Conservation (phyloP, 2,329 filamentous ascomycete species). For the Penicillium sclerotiorum region DNA sequence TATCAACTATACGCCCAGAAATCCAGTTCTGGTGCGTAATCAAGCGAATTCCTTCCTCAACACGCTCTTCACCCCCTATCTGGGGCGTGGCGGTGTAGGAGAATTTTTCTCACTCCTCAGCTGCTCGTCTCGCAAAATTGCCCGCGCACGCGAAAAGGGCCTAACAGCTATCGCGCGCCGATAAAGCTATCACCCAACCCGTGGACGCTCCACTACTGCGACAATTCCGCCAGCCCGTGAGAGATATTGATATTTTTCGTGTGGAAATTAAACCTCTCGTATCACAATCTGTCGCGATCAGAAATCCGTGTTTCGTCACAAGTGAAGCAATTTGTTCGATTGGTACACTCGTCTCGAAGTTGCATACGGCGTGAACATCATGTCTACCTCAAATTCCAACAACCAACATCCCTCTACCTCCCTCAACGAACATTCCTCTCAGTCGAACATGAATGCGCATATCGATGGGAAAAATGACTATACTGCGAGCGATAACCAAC, state of each 20-base stretch:
- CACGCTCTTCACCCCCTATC: slow-evolving; percentile 16
- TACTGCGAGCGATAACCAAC: slow-evolving; percentile 45
- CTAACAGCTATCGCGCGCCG: not conserved
- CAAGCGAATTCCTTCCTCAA: slow-evolving; percentile 5
- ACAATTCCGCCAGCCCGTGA: too few relatives aligned
- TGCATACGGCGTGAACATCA: slow-evolving; percentile 28
- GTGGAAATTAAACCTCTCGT: too few relatives aligned
- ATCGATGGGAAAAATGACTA: slow-evolving; percentile 38
- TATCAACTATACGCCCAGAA: slow-evolving; percentile 24
- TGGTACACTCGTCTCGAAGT: too few relatives aligned
- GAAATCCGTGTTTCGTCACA: too few relatives aligned
- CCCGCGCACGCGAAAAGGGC: not conserved
- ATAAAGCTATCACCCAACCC: not conserved
- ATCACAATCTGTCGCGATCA: too few relatives aligned
- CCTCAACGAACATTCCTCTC: slow-evolving; percentile 29
- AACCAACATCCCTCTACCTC: slow-evolving; percentile 34
- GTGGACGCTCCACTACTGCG: not conserved
- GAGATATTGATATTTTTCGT: too few relatives aligned
- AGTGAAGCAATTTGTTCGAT: too few relatives aligned
- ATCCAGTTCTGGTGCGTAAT: not conserved
- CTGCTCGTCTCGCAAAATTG: not conserved
- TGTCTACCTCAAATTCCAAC: slow-evolving; percentile 27
- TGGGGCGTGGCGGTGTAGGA: slow-evolving; percentile 16
- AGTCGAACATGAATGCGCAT: slow-evolving; percentile 28
- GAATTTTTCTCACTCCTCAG: not conserved